A percentile compares a stretch with the other conserved stretches of the same genome.
Conservation (phyloP, 116 monocot genomes). For the Phalaenopsis hybrid region DNA sequence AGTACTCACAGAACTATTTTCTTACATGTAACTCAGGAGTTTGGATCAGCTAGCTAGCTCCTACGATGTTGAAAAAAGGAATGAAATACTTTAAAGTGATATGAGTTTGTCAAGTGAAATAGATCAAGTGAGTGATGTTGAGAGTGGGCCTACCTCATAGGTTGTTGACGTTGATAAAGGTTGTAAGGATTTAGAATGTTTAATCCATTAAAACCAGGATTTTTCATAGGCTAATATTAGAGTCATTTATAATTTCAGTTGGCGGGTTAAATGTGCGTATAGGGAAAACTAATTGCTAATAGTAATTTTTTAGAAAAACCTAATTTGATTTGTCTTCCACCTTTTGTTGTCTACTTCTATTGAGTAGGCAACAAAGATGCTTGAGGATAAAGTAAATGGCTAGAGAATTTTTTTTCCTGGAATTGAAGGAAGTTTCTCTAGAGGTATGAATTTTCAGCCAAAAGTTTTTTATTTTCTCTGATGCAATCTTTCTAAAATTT, state of each 20-base stretch:
- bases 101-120: background rate
- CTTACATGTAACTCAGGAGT: background rate
- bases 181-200: background rate
- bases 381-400: background rate
- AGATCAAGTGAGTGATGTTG: background rate
- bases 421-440: too few relatives aligned
- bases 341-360: background rate
- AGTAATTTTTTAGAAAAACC: background rate
- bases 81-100: background rate
- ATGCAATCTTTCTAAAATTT: too few relatives aligned
- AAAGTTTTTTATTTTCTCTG: too few relatives aligned
- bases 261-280: background rate
- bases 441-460: too few relatives aligned
- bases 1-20: background rate
- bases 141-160: background rate
- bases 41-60: background rate
- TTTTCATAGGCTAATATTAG: background rate
- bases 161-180: background rate
- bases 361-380: background rate
- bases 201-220: background rate
- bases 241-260: background rate
- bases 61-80: background rate
- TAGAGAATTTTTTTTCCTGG: too few relatives aligned
- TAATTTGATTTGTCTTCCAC: background rate
- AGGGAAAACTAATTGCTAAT: slow-evolving; percentile 3